Conservation (phyloP, 2,329 filamentous ascomycete genomes). For the Phaeophleospora eucalypticola region DNA sequence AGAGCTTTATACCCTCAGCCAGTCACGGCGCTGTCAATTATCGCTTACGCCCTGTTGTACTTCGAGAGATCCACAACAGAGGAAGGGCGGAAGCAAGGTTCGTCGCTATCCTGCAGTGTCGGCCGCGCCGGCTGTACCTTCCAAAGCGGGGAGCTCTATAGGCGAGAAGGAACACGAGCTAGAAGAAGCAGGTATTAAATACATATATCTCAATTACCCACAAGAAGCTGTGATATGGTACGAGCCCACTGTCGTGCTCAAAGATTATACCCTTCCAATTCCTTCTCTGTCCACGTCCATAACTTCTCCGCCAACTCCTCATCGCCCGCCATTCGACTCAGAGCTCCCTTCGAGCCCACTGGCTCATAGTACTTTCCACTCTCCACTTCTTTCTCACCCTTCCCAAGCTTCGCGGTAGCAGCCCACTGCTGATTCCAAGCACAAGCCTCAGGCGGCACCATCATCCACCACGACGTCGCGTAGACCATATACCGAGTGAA, state of each 20-base stretch:
- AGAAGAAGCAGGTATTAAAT: no score
- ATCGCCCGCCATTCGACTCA: conserved; percentile 17
- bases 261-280: conserved; percentile 12
- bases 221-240: no score
- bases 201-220: no score
- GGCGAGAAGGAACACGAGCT: no score
- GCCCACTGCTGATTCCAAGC: conserved; percentile 44
- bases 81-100: no score
- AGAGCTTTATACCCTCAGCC: background rate
- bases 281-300: conserved; percentile 37
- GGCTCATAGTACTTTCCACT: conserved; percentile 40
- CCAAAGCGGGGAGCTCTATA: no score
- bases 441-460: conserved; percentile 28
- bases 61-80: no score
- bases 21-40: no score
- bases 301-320: conserved; percentile 25
- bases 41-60: no score
- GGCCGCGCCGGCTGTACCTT: no score
- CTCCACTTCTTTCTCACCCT: conserved; percentile 11
- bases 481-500: conserved; percentile 11
- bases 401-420: conserved; percentile 36
- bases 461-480: conserved; percentile 10
- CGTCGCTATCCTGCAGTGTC: no score
- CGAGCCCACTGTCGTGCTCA: no score
- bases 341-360: conserved; percentile 29